phyloP scores from a whole-genome alignment of 305 asterid species.

The Fraxinus floribunda region DNA sequence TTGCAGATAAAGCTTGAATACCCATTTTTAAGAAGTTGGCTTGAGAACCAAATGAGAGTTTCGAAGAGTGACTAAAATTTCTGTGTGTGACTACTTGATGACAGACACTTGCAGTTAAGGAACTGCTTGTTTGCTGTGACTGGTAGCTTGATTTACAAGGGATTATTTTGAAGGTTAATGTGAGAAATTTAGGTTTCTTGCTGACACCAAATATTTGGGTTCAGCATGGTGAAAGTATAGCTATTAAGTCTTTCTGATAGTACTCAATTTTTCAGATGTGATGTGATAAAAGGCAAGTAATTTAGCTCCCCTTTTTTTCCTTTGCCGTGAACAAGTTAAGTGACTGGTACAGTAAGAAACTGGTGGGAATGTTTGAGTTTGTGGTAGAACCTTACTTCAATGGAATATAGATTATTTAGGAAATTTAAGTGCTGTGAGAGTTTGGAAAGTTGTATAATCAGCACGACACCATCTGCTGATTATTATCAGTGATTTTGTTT shows the following conservation, averaged over 20 bases:
- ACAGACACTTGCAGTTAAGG: not conserved
- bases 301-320: not conserved
- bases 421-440: not conserved
- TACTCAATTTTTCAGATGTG: not conserved
- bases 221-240: not conserved
- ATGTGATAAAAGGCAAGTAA: not conserved
- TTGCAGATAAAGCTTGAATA: not conserved
- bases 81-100: not conserved
- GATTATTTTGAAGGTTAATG: not conserved
- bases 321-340: not conserved
- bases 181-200: not conserved
- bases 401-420: not conserved
- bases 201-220: not conserved
- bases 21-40: not conserved
- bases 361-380: not conserved
- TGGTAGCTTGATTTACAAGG: not conserved
- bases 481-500: not conserved
- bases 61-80: not conserved
- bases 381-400: not conserved
- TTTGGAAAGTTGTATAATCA: not conserved
- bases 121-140: not conserved
- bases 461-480: not conserved
- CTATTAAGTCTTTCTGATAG: not conserved
- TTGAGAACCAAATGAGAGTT: not conserved
- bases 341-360: not conserved